Evolutionary conservation across 345 rosid species (phyloP), one percentile per base, ranked within the genome.

Genomic region (Rhizophora apiculata): DNA sequence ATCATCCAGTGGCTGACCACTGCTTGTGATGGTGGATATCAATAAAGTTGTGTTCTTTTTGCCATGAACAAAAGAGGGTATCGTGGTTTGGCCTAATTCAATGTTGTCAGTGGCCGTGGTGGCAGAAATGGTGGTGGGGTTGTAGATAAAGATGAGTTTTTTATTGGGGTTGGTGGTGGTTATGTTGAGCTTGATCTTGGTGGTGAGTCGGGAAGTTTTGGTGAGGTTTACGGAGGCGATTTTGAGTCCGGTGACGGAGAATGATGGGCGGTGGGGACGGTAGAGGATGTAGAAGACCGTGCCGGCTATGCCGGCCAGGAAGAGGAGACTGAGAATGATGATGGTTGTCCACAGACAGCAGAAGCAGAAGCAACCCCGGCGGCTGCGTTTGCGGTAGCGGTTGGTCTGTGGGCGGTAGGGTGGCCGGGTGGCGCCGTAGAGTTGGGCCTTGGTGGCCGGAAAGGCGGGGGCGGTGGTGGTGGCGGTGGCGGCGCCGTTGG

Each of bases 101-200:
- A 91, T 73, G 6, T 59, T 87, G 32, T 78, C 88, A 16, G 27
- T 54, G 13, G 74, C 77, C 0, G 76, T 65, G 21, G 72, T 43
- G 34, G 88, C 70, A 0, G 88, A 62, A 62, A 95, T 68, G 55
- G 83, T 43, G 18, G 80, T 64, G n/a, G 69, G 82, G 60, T 82
- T 81, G 79, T 94, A 94, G 73, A 51, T 48, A 79, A 74, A 95
- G 8, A 84, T 81, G 16, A 90, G 68, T 68, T 92, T 89, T 55
- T 83, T 88, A 84, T 92, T 95, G 0, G 97, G 91, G 87, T 95
- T 95, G 70, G 64, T 82, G 5, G 92, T 80, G 60, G 85, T 77
- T 68, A 92, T 79, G 72, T 83, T 78, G 83, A 95, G 77, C 57
- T 82, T 72, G 74, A 95, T 85, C 63, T 77, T 75, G 69, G 96